phyloP scores from a whole-genome alignment of 495 filamentous ascomycete genomes.

The Rhypophila decipiens region DNA sequence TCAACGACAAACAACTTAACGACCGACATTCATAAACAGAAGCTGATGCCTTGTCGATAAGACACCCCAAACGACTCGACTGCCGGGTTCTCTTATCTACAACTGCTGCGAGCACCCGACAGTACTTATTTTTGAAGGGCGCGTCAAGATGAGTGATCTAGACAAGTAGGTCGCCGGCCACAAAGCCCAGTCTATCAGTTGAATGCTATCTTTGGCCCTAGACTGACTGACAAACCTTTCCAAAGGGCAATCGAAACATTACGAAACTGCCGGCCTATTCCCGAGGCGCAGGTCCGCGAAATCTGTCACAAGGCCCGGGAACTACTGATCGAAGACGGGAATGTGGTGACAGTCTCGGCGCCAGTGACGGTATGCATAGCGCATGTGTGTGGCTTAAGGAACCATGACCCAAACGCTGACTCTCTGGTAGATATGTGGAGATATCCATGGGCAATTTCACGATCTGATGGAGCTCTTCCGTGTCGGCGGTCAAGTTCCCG shows the following conservation, averaged over 20 bases:
- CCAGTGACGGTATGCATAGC: constrained; percentile 74
- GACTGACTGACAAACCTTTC: neutral
- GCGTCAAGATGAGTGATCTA: constrained; percentile 23
- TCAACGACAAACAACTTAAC: no score
- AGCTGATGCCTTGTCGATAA: no score
- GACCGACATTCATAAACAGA: no score
- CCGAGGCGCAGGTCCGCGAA: constrained; percentile 89
- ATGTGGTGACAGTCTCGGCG: constrained; percentile 92
- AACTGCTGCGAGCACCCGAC: neutral
- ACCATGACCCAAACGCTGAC: no score
- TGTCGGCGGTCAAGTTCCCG: constrained; percentile 84
- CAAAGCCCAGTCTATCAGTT: no score
- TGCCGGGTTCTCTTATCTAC: neutral
- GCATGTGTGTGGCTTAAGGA: no score
- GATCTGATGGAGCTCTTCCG: constrained; percentile 94
- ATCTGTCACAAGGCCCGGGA: constrained; percentile 97
- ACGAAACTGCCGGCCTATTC: constrained; percentile 92
- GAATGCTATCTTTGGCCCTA: neutral
- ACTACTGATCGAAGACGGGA: constrained; percentile 94
- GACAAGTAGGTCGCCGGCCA: constrained; percentile 21
- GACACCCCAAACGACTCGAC: no score
- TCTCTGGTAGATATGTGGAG: no score
- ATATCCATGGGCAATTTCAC: constrained; percentile 92
- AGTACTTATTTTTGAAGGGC: neutral
- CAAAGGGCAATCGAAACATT: constrained; percentile 84